Base-by-base conservation (phyloP, 179 eudicot species). In the Corrigiola litoralis region DNA sequence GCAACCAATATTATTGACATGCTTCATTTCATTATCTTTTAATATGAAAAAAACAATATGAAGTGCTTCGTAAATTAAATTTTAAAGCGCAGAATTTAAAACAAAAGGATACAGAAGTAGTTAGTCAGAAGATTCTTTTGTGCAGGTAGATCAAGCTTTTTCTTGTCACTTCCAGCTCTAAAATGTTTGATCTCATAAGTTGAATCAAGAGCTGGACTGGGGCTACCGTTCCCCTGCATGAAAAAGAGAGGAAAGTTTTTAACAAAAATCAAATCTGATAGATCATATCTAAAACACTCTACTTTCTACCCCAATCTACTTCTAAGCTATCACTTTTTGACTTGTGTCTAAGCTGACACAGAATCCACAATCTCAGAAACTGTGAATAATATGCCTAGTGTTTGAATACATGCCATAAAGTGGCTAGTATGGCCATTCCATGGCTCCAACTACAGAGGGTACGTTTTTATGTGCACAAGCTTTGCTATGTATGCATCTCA, bases 101-200 rank as follows among this genome's bases (percentile, higher is more conserved):
- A 21, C 5, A 28, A 40, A 79, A 68, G 98, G 99, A 94, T 94
- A 94, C 99, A 94, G 73, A 94, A 94, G 77, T 94, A 94, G 75
- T 86, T 94, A 40, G 97, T 90, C 77, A 94, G 60, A 49, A 90
- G 65, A 80, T 94, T 94, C 75, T 83, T 94, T 77, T 90, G 95
- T 38, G 76, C 95, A 62, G 97, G 99, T 83, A 94, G 85, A 47
- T 84, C 97, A 42, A 90, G 75, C 85, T 78, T 88, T 61, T 73
- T 84, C 79, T 67, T 84, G 71, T 77, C 80, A 61, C 74, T 64
- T 60, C 79, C 85, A 47, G 79, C 69, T 69, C 66, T 88, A 65
- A 78, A 76, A 65, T 61, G 68, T 72, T 90, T 81, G 49, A 65
- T 67, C 62, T 76, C 68, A 72, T 78, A 75, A 69, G 82, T 72